Conservation (phyloP, 2,329 filamentous ascomycete species). For the Aciculosporium take region DNA sequence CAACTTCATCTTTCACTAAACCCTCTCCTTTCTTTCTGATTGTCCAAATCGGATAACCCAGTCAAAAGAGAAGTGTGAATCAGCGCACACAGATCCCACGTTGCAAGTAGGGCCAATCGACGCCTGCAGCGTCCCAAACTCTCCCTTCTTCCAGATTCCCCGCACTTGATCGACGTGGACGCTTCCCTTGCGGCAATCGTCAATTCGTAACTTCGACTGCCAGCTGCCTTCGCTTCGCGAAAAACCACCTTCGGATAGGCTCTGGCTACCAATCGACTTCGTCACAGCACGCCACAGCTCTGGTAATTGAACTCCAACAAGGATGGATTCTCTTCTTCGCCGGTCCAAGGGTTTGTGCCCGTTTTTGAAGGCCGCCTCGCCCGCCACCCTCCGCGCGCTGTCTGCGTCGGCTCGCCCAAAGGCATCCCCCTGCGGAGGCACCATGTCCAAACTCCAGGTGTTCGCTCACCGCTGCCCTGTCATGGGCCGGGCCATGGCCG, state of each 20-base stretch:
- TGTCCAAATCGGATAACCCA: neutral
- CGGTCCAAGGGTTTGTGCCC: conserved; percentile 96
- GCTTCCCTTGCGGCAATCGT: neutral
- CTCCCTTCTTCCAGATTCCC: neutral
- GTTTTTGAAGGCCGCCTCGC: conserved; percentile 88
- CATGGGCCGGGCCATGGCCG: conserved; percentile 93
- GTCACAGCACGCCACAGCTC: neutral
- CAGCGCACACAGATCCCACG: neutral
- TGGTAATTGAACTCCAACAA: neutral
- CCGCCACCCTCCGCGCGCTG: conserved; percentile 78
- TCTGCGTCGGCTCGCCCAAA: conserved; percentile 57
- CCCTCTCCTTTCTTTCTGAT: neutral
- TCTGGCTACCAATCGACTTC: neutral
- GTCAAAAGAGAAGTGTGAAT: too few species aligned
- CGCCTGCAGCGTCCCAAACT: neutral
- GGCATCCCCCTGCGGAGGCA: conserved; percentile 65
- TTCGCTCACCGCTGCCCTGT: conserved; percentile 90
- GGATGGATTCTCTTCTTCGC: conserved; percentile 86
- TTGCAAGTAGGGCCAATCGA: neutral
- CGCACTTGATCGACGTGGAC: neutral
- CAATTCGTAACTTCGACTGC: neutral
- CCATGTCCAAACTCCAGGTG: conserved; percentile 93
- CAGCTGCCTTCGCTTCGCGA: neutral
- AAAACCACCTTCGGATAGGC: neutral
- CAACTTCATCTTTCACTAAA: neutral